phyloP scores from a whole-genome alignment of 768 basidiomycete species.

The Tulasnella sp. region DNA sequence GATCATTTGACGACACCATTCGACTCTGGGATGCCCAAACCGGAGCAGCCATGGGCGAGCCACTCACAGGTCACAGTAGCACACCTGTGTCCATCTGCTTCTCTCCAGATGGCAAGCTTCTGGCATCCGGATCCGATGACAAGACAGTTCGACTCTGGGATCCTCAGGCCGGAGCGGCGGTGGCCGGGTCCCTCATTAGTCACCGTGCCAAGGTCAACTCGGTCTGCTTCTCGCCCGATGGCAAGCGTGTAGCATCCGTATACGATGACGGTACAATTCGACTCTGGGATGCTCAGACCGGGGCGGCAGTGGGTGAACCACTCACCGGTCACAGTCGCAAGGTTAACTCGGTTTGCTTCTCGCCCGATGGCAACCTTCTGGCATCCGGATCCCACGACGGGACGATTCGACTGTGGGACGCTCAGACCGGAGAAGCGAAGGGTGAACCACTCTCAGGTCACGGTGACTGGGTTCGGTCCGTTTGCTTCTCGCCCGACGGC shows the following conservation, averaged over 20 bases:
- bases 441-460: background rate
- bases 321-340: background rate
- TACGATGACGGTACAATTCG: too few relatives aligned
- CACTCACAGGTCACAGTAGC: too few relatives aligned
- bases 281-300: background rate
- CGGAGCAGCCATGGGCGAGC: too few relatives aligned
- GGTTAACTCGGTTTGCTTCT: background rate
- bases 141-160: background rate
- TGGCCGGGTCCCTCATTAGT: too few relatives aligned
- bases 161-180: background rate
- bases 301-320: background rate
- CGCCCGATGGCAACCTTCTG: background rate
- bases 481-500: background rate
- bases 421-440: background rate
- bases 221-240: too few relatives aligned
- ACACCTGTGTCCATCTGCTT: background rate
- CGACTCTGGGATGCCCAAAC: too few relatives aligned
- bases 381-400: background rate
- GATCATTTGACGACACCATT: too few relatives aligned
- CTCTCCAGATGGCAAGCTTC: too few relatives aligned
- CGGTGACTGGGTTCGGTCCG: background rate
- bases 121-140: background rate
- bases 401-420: background rate
- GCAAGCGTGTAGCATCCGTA: too few relatives aligned
- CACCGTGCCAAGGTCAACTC: too few relatives aligned